Conservation (phyloP, 2,329 filamentous ascomycete species). For the Clonostachys byssicola region DNA sequence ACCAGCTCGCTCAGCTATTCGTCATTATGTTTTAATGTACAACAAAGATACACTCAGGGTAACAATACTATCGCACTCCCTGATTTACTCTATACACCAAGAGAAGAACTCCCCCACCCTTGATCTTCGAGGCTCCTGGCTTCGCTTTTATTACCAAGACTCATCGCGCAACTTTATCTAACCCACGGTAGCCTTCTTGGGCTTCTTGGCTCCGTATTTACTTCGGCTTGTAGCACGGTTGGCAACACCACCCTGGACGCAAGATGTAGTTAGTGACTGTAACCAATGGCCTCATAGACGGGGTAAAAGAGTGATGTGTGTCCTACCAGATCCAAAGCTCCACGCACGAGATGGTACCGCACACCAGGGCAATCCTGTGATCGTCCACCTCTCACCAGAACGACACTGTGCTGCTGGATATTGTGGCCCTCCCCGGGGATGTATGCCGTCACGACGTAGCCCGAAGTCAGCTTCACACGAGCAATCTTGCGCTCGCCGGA, state of each 20-base stretch:
- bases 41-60: background rate
- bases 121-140: background rate
- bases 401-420: conserved; percentile 97
- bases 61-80: too few species aligned
- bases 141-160: background rate
- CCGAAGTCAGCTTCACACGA: conserved; percentile 82
- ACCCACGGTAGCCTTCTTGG: conserved; percentile 70
- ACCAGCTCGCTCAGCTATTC: too few species aligned
- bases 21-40: background rate
- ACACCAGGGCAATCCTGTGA: conserved; percentile 98
- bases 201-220: conserved; percentile 99
- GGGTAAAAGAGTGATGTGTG: too few species aligned
- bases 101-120: too few species aligned
- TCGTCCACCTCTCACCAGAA: conserved; percentile 88
- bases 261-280: conserved; percentile 5
- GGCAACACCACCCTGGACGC: conserved; percentile 75
- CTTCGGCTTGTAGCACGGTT: conserved; percentile 81
- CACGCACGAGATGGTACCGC: conserved; percentile 88
- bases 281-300: too few species aligned
- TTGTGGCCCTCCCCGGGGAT: conserved; percentile 98
- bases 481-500: conserved; percentile 96
- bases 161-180: conserved; percentile 8
- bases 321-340: conserved; percentile 86
- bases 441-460: conserved; percentile 85
- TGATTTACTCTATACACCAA: too few species aligned